These are phyloP conservation scores for Chaetoceros tenuissimus DNA, from an alignment of 108 stramenopile species.

Conservation along the genomic window DNA sequence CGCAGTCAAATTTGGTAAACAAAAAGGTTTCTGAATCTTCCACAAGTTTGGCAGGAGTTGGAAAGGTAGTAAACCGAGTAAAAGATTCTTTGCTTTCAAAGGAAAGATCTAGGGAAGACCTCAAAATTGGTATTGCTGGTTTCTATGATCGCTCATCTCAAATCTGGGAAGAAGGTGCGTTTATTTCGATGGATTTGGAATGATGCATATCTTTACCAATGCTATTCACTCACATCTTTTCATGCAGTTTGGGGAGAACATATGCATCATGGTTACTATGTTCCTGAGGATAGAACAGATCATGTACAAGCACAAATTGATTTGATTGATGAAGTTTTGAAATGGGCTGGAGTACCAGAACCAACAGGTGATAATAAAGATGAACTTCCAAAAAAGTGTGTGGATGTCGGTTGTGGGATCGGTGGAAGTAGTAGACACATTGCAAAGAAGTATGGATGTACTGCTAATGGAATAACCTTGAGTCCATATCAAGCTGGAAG, in stretches of 20 bases:
- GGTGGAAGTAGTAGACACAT: conserved; percentile 89
- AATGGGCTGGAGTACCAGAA: conserved; percentile 65
- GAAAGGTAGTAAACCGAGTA: conserved; percentile 28
- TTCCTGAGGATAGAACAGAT: conserved; percentile 69
- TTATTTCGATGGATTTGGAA: conserved; percentile 27
- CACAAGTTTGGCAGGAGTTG: conserved; percentile 23
- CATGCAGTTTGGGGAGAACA: conserved; percentile 25
- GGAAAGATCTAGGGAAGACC: conserved; percentile 71
- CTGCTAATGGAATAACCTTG: conserved; percentile 81
- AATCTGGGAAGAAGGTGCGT: conserved; percentile 90
- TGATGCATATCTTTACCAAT: not conserved
- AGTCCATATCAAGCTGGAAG: conserved; percentile 87
- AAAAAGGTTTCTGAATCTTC: too few relatives aligned
- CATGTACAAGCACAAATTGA: conserved; percentile 82
- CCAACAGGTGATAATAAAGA: conserved; percentile 9
- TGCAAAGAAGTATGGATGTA: conserved; percentile 56
- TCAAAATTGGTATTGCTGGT: conserved; percentile 90
- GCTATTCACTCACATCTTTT: not conserved
- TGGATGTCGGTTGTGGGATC: conserved; percentile 95
- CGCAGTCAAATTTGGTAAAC: too few relatives aligned
- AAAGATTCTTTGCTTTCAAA: conserved; percentile 51
- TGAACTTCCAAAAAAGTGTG: conserved; percentile 17
- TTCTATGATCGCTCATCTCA: conserved; percentile 92
- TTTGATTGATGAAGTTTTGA: conserved; percentile 88
- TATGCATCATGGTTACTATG: conserved; percentile 87